These are phyloP conservation scores for Globisporangium perplexum DNA, from an alignment of 352 stramenopile genomes.

Conservation along the genomic window DNA sequence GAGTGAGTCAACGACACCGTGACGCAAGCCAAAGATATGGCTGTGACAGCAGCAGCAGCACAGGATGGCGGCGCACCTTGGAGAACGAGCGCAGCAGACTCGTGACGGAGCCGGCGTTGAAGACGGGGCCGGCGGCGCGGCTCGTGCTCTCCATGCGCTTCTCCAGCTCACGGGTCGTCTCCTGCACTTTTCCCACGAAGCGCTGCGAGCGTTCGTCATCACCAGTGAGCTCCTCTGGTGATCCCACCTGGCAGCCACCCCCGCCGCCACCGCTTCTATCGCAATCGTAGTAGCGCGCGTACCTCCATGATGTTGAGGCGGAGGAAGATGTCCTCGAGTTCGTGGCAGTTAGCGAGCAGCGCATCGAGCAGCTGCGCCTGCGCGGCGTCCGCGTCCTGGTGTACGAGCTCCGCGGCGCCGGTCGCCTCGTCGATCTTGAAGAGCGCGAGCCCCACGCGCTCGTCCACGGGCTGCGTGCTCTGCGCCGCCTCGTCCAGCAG, in stretches of 20 bases:
- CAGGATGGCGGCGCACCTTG: conserved; percentile 32
- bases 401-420: conserved; percentile 40
- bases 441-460: conserved; percentile 66
- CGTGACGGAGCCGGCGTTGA: conserved; percentile 47
- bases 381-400: conserved; percentile 37
- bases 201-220: conserved; percentile 19
- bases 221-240: neutral
- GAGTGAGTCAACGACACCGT: neutral
- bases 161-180: conserved; percentile 58
- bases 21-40: conserved; percentile 3
- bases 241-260: no score
- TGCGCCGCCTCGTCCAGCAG: conserved; percentile 56
- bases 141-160: conserved; percentile 49
- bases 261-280: neutral
- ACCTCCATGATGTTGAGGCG: conserved; percentile 75
- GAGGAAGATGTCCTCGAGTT: conserved; percentile 77
- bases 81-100: conserved; percentile 63
- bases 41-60: conserved; percentile 2
- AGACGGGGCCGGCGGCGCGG: conserved; percentile 48
- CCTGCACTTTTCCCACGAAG: conserved; percentile 51
- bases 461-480: conserved; percentile 46
- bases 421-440: conserved; percentile 82
- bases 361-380: conserved; percentile 46
- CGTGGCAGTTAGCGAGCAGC: conserved; percentile 59
- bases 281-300: no score